Evolutionary conservation across 2,329 filamentous ascomycete genomes (phyloP).

Genomic region (Nothophoma quercina): DNA sequence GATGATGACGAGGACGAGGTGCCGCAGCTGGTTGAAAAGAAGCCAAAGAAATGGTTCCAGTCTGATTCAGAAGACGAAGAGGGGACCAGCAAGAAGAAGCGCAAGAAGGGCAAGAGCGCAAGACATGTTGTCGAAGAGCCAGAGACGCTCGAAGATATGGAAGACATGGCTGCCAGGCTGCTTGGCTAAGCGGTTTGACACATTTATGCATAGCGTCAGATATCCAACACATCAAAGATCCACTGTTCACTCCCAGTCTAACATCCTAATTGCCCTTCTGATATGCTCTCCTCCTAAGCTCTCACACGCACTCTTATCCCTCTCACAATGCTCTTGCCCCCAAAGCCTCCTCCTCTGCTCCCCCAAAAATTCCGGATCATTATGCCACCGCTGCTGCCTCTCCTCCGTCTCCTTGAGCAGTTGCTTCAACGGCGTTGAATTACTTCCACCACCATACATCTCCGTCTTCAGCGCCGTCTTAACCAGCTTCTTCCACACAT

Average conservation of each 20-base stretch:
- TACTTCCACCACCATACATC: slow-evolving; percentile 48
- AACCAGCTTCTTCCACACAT: slow-evolving; percentile 54
- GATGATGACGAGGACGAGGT: slow-evolving; percentile 54
- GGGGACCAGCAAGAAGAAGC: slow-evolving; percentile 41
- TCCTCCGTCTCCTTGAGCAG: slow-evolving; percentile 51
- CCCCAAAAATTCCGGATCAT: slow-evolving; percentile 11
- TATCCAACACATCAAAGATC: not conserved
- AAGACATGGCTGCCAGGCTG: slow-evolving; percentile 77
- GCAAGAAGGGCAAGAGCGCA: slow-evolving; percentile 61
- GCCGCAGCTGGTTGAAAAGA: slow-evolving; percentile 62
- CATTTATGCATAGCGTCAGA: slow-evolving; percentile 1
- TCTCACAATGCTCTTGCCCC: slow-evolving; percentile 17
- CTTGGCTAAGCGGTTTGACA: slow-evolving; percentile 53
- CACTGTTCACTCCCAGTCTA: slow-evolving; percentile 27
- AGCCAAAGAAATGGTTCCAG: slow-evolving; percentile 81
- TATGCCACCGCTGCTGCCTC: slow-evolving; percentile 55
- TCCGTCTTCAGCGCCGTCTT: slow-evolving; percentile 57
- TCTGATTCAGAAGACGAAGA: slow-evolving; percentile 66
- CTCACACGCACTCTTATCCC: slow-evolving; percentile 20
- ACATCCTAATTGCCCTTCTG: slow-evolving; percentile 17
- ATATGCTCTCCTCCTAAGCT: slow-evolving; percentile 26
- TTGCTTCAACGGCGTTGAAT: slow-evolving; percentile 40
- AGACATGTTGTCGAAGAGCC: slow-evolving; percentile 70
- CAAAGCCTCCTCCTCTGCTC: slow-evolving; percentile 34
- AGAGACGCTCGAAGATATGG: slow-evolving; percentile 80